A percentile compares a stretch with the other conserved stretches of the same genome.
Conservation (phyloP, 805 yeast genomes). For the Saccharomycopsis vini region DNA sequence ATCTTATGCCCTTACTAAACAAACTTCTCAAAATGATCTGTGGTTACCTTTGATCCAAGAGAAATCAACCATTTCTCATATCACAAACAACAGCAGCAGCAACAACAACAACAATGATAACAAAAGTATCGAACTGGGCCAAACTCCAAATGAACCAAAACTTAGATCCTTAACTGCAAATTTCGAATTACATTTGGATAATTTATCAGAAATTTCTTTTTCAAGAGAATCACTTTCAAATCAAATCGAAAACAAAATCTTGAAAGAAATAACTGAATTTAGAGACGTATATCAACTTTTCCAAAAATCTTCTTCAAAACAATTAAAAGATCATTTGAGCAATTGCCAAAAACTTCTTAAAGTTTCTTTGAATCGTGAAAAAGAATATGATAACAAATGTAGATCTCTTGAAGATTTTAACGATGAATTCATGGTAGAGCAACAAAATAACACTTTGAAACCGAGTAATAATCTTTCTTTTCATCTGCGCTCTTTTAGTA, state of each 20-base stretch:
- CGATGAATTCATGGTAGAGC: slow-evolving; percentile 1
- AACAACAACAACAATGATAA: not conserved
- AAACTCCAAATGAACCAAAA: not conserved
- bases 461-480: not conserved
- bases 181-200: slow-evolving; percentile 17
- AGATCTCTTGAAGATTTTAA: slow-evolving; percentile 13
- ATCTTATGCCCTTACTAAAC: no score
- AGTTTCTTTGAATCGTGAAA: slow-evolving; percentile 1
- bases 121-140: not conserved
- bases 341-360: slow-evolving; percentile 9
- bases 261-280: slow-evolving; percentile 12
- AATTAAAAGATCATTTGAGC: slow-evolving; percentile 3
- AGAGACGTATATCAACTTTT: slow-evolving; percentile 3
- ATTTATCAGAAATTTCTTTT: slow-evolving; percentile 14
- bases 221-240: slow-evolving; percentile 13
- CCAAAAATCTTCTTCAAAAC: not conserved
- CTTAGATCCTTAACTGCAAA: slow-evolving; percentile 14
- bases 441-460: not conserved
- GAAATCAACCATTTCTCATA: not conserved
- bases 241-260: slow-evolving; percentile 16
- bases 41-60: not conserved
- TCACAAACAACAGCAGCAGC: not conserved
- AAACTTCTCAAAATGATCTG: no score
- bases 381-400: slow-evolving; percentile 15
- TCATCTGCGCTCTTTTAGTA: slow-evolving; percentile 10